These are phyloP conservation scores for Phialophora expanda DNA, from an alignment of 2,329 filamentous ascomycete genomes.

Conservation along the genomic window DNA sequence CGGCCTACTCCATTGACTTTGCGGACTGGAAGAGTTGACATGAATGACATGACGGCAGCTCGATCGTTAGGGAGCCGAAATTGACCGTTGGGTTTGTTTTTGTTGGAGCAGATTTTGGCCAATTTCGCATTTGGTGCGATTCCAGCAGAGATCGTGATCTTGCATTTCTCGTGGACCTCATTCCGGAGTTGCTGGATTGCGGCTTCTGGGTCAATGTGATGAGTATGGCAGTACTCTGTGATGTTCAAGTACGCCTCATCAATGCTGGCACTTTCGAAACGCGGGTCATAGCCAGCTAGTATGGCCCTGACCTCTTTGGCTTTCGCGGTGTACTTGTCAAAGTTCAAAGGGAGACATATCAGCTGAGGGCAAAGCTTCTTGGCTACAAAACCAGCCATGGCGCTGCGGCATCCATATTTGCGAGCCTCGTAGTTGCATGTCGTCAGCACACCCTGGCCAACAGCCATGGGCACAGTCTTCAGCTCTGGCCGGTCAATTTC, in stretches of 20 bases:
- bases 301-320: constrained; percentile 84
- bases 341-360: constrained; percentile 81
- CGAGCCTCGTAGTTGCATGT: constrained; percentile 88
- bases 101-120: constrained; percentile 93
- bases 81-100: constrained; percentile 96
- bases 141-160: constrained; percentile 89
- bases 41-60: constrained; percentile 78
- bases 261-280: constrained; percentile 91
- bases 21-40: constrained; percentile 79
- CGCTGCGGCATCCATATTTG: constrained; percentile 86
- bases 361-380: constrained; percentile 90
- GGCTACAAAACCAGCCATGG: constrained; percentile 95
- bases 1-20: constrained; percentile 96
- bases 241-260: constrained; percentile 98
- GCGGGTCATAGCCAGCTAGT: constrained; percentile 82
- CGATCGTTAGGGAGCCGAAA: constrained; percentile 76
- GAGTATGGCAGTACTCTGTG: constrained; percentile 77
- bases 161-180: constrained; percentile 75
- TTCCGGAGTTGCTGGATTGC: constrained; percentile 77
- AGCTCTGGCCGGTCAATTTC: constrained; percentile 82
- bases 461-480: constrained; percentile 84
- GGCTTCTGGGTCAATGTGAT: constrained; percentile 71
- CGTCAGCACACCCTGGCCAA: constrained; percentile 74
- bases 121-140: constrained; percentile 92
- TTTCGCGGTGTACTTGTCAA: constrained; percentile 88